phyloP scores from a whole-genome alignment of 805 yeast genomes.

The Wickerhamiella allomyrinae region DNA sequence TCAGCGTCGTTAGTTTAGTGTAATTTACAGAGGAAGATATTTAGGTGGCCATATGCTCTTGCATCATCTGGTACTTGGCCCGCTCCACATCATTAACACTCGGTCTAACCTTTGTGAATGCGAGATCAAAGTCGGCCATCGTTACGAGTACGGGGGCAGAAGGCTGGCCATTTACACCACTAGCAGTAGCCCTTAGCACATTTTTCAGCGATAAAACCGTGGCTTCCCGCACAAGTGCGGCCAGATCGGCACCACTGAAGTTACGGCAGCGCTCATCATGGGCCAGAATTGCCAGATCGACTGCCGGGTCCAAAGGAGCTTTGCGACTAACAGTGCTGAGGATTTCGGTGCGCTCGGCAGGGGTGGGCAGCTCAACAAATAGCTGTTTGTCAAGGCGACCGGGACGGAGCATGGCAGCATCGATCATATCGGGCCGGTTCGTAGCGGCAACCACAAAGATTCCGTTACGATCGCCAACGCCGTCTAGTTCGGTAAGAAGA shows the following conservation, averaged over 20 bases:
- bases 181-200: conserved; percentile 24
- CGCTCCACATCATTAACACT: conserved; percentile 83
- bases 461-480: conserved; percentile 82
- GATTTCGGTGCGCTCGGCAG: conserved; percentile 67
- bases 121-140: conserved; percentile 49
- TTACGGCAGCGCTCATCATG: conserved; percentile 69
- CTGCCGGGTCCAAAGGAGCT: conserved; percentile 56
- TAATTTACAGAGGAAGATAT: no score
- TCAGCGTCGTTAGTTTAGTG: conserved; percentile 20
- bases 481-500: conserved; percentile 84
- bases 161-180: not conserved
- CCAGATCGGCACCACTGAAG: conserved; percentile 92
- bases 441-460: conserved; percentile 95
- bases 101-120: conserved; percentile 67
- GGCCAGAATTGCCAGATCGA: conserved; percentile 50
- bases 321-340: conserved; percentile 57
- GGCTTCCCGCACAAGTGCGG: conserved; percentile 87
- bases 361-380: conserved; percentile 76
- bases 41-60: conserved; percentile 42
- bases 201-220: conserved; percentile 64
- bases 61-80: conserved; percentile 56
- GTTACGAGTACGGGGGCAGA: conserved; percentile 39
- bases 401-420: conserved; percentile 94
- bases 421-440: conserved; percentile 95
- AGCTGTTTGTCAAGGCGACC: conserved; percentile 90